Evolutionary conservation across 495 filamentous ascomycete genomes (phyloP), one percentile per base, ranked within the genome.

Genomic region (Bathelium albidoporum): DNA sequence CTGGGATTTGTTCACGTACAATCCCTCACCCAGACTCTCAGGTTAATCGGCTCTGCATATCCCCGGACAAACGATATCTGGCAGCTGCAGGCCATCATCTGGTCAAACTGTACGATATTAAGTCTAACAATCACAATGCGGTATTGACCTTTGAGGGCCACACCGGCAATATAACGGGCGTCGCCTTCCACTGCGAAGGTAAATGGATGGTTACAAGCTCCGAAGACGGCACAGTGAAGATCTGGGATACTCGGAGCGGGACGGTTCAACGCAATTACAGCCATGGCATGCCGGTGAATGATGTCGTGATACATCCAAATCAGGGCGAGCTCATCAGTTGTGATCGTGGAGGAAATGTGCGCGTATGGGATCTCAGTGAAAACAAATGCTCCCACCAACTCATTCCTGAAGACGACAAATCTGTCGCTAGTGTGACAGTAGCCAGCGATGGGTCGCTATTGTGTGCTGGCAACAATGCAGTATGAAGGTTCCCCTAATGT

Each of bases 171-270:
- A 85, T 98, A 72, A 98, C 94, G 0, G 94, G 95, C 2, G 87
- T 98, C 29, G 94, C 91, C 28, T 98, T 97, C 71, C 94, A 98
- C 74, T 96, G 91, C 70, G 94, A 98, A 73, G 91, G 91, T 12
- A 97, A 97, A 76, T 98, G 94, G 94, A 97, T 98, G 91, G 93
- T 97, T n/a, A 98, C 94, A 2, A 94, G 89, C 75, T 95, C 90
- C 41, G 94, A 98, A 73, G 94, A 98, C 70, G 89, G 92, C 58
- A 95, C 91, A 9, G 93, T 98, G 66, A 97, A 97, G 80, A 95
- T 98, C 53, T 98, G 94, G 94, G 95, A 98, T 73, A 97, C 93
- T 7, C 82, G 95, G 28, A 88, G 81, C 5, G 95, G 90, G 24
- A 87, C 80, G 52, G 83, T 97, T 45, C 94, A 97, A 73, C 84